These are phyloP conservation scores for Coniochaeta hoffmannii DNA, from an alignment of 2,329 filamentous ascomycete species.

Conservation along the genomic window DNA sequence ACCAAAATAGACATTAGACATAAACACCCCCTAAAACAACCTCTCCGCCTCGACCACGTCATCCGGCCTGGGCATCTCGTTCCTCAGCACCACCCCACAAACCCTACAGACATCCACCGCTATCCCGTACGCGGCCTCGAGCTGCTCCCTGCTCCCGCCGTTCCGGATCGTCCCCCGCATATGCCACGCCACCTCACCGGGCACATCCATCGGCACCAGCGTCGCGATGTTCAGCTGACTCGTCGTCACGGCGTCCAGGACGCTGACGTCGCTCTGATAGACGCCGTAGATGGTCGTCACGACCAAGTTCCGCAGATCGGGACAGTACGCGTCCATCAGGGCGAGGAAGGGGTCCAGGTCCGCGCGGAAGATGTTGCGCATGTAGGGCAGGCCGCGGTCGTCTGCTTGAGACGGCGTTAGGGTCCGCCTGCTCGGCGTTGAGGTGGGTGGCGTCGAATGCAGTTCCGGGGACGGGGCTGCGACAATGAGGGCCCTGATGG, in stretches of 20 bases:
- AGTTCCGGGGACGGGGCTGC: constrained; percentile 12
- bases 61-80: constrained; percentile 14
- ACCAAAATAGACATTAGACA: not conserved
- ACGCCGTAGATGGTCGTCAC: constrained; percentile 18
- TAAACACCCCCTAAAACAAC: constrained; percentile 6
- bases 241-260: constrained; percentile 14
- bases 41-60: constrained; percentile 13
- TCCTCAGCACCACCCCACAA: constrained; percentile 13
- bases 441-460: constrained; percentile 12
- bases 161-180: constrained; percentile 18
- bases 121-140: constrained; percentile 9
- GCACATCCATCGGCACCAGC: constrained; percentile 18
- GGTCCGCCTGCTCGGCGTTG: constrained; percentile 6
- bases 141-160: constrained; percentile 12
- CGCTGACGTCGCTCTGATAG: constrained; percentile 17
- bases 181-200: constrained; percentile 18
- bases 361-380: constrained; percentile 19
- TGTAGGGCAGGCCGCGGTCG: constrained; percentile 14
- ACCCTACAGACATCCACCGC: constrained; percentile 8
- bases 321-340: constrained; percentile 17
- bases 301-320: constrained; percentile 16
- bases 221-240: constrained; percentile 18
- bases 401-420: too few species aligned
- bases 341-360: constrained; percentile 17
- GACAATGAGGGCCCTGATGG: constrained; percentile 14